Base-by-base conservation (phyloP, 345 rosid species). In the Sisymbrium irio region DNA sequence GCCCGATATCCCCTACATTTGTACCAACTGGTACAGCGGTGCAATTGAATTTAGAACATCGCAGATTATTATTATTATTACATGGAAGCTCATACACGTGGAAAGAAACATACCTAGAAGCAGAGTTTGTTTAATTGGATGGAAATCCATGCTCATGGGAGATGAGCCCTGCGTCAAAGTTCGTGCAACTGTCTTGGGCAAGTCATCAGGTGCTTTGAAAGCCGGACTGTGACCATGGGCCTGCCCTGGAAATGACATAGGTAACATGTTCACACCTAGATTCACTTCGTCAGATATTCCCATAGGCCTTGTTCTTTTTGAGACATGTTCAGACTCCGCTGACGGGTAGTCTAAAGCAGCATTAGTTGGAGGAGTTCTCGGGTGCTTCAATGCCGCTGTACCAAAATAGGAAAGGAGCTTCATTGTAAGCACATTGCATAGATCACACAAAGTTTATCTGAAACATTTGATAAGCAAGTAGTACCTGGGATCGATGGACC, bases 91-190 rank as follows among this genome's bases (percentile, higher is more conserved):
- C 14, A 70, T 63, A 57, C 9, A 39, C 45, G 58, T 22, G 49
- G 44, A 57, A 63, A 42, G 50, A 53, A 51, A 59, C 74, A 76
- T 11, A 95, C 99, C 99, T 83, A 95, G 78, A 76, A 95, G 99
- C 60, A 90, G 74, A 71, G 93, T 95, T 76, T 86, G 97, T 72
- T 88, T 89, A 53, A 85, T 59, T 68, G 99, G 97, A 77, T 95
- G 96, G 68, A 92, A 95, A 76, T 95, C 99, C 97, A 95, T 91
- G 95, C 97, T 94, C 95, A 85, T 88, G 28, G 95, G 93, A 73
- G 89, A 82, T 74, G 98, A 89, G 39, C 96, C 96, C 80, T 91
- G 97, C 79, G 85, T 88, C 78, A 94, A 50, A 75, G 85, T 88
- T 58, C 95, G 83, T 18, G 68, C 80, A 47, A 94, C 92, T 62